phyloP scores from a whole-genome alignment of 768 basidiomycete genomes.

The Tricholoma hemisulphureum region DNA sequence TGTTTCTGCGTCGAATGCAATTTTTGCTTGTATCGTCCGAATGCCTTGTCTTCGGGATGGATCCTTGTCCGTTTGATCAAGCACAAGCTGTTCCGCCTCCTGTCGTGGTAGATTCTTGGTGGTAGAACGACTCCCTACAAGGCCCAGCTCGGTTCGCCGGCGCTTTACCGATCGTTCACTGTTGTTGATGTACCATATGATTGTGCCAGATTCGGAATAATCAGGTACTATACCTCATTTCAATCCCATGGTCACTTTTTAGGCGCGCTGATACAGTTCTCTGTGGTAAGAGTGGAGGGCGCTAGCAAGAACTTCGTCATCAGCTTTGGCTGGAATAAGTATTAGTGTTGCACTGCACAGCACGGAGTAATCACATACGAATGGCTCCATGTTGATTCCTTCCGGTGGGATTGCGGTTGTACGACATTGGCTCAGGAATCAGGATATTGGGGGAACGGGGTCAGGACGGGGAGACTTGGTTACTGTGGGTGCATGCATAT shows the following conservation, averaged over 20 bases:
- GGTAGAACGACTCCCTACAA: not conserved
- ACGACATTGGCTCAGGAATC: not conserved
- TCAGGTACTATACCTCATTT: not conserved
- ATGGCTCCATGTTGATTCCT: no score
- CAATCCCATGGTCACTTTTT: not conserved
- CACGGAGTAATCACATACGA: not conserved
- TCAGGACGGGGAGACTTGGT: no score
- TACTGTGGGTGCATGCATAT: no score
- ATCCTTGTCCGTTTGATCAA: slow-evolving; percentile 17
- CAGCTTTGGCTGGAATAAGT: not conserved
- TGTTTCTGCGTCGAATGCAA: slow-evolving; percentile 6
- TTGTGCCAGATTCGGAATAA: no score
- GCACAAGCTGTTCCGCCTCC: slow-evolving; percentile 10
- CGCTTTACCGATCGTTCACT: no score
- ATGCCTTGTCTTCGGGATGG: slow-evolving; percentile 10
- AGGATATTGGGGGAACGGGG: no score
- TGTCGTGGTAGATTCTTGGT: slow-evolving; percentile 1
- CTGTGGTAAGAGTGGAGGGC: slow-evolving; percentile 2
- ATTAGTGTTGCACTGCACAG: not conserved
- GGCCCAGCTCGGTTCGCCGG: no score
- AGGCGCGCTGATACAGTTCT: slow-evolving; percentile 2
- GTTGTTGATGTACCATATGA: no score
- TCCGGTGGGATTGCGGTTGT: slow-evolving; percentile 3
- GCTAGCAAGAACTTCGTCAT: not conserved
- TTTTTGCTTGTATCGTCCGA: slow-evolving; percentile 11